phyloP scores from a whole-genome alignment of 768 basidiomycete genomes.

The Rhodosporidiobolus sp. region DNA sequence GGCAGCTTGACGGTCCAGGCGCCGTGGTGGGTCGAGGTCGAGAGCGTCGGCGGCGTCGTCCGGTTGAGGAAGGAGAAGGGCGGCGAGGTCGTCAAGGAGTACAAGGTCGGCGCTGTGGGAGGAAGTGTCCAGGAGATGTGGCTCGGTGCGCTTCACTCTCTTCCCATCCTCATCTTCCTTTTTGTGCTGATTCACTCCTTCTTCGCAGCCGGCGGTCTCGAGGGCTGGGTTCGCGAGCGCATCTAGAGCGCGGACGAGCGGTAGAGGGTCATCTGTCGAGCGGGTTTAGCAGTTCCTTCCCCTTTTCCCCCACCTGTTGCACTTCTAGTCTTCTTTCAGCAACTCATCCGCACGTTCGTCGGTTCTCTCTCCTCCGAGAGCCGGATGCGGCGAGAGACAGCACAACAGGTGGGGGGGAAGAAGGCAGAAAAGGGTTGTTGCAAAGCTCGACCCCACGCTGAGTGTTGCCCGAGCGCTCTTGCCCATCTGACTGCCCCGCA shows the following conservation, averaged over 20 bases:
- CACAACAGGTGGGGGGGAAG: too few species aligned
- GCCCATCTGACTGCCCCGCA: too few species aligned
- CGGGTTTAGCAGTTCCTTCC: too few species aligned
- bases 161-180: neutral
- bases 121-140: constrained; percentile 95
- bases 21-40: constrained; percentile 63
- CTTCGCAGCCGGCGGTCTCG: constrained; percentile 35
- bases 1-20: constrained; percentile 82
- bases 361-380: too few species aligned
- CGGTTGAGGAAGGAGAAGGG: constrained; percentile 54
- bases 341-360: too few species aligned
- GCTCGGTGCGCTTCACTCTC: constrained; percentile 55
- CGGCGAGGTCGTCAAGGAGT: constrained; percentile 57
- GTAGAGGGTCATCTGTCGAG: too few species aligned
- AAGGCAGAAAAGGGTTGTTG: too few species aligned
- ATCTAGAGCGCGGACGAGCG: constrained; percentile 17
- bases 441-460: too few species aligned
- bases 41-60: constrained; percentile 69
- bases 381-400: too few species aligned
- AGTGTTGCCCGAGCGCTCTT: too few species aligned
- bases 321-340: too few species aligned
- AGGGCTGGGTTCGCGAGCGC: constrained; percentile 39
- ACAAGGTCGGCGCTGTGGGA: constrained; percentile 74
- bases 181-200: neutral
- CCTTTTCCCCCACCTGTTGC: too few species aligned